Evolutionary conservation across 1,284 basidiomycete species (phyloP).

Genomic region (Pulchroboletus neoregius): DNA sequence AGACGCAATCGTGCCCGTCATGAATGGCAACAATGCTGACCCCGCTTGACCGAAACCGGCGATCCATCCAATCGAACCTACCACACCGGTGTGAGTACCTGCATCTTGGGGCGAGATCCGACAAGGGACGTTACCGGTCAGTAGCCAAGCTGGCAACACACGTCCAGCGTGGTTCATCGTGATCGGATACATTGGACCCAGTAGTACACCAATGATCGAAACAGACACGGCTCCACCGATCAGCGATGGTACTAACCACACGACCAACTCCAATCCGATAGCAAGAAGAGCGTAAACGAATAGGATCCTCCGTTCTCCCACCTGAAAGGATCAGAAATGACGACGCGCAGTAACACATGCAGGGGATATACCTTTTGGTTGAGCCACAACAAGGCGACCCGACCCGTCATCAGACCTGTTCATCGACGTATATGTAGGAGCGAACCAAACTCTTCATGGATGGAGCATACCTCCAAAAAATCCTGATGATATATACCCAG

Average conservation of each 20-base stretch:
- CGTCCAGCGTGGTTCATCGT: slow-evolving; percentile 45
- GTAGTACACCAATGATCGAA: slow-evolving; percentile 48
- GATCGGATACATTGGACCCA: slow-evolving; percentile 54
- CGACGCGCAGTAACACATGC: no score
- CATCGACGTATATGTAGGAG: neutral
- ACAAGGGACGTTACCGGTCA: slow-evolving; percentile 35
- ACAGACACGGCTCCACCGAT: slow-evolving; percentile 50
- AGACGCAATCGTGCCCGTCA: slow-evolving; percentile 51
- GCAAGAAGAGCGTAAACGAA: slow-evolving; percentile 35
- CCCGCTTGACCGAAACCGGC: slow-evolving; percentile 51
- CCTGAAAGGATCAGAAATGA: slow-evolving; percentile 10
- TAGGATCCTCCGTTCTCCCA: slow-evolving; percentile 30
- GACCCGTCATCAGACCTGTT: slow-evolving; percentile 30
- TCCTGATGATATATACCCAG: slow-evolving; percentile 50
- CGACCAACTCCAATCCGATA: slow-evolving; percentile 49
- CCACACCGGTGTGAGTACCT: neutral
- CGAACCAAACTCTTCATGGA: neutral
- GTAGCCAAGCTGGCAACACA: slow-evolving; percentile 47
- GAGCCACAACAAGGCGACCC: slow-evolving; percentile 30
- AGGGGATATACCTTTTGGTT: slow-evolving; percentile 23
- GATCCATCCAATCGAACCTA: slow-evolving; percentile 49
- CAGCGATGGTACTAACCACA: slow-evolving; percentile 54
- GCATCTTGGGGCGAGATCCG: neutral
- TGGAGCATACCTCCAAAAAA: slow-evolving; percentile 45
- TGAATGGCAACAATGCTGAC: slow-evolving; percentile 50